Conservation (phyloP, 345 rosid species). For the Angophora floribunda region DNA sequence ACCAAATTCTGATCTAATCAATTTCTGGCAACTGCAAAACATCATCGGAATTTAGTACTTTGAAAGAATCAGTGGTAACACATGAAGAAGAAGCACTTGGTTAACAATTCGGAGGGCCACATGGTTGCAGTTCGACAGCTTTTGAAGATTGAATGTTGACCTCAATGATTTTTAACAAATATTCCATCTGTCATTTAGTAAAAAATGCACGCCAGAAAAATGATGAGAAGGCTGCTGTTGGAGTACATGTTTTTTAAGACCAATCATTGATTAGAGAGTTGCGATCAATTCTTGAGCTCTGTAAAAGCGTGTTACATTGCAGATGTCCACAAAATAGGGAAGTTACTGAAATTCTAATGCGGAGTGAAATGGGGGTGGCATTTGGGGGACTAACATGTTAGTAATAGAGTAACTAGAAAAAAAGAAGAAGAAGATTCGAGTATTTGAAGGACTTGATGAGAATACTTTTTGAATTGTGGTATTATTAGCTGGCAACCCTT, state of each 20-base stretch:
- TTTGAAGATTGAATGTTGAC: not conserved
- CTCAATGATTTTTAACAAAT: not conserved
- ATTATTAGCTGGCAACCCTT: not conserved
- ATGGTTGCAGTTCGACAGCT: rapidly evolving
- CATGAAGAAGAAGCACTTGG: rapidly evolving
- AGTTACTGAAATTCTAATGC: rapidly evolving
- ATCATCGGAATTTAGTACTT: rapidly evolving
- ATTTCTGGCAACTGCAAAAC: rapidly evolving
- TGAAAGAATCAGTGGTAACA: rapidly evolving
- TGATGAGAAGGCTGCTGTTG: rapidly evolving
- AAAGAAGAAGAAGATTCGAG: rapidly evolving
- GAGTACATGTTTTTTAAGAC: too few relatives aligned
- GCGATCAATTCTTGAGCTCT: not conserved
- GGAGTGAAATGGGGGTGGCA: not conserved
- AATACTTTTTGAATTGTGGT: rapidly evolving
- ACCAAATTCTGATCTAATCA: not conserved
- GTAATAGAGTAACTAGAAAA: not conserved
- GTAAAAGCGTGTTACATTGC: rapidly evolving
- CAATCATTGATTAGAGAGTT: not conserved
- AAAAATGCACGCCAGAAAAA: too few relatives aligned
- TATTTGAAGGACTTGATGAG: rapidly evolving
- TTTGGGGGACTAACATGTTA: not conserved
- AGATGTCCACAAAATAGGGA: not conserved
- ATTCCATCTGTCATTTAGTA: rapidly evolving
- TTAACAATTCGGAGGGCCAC: rapidly evolving